These are phyloP conservation scores for Stagonosporopsis tanaceti DNA, from an alignment of 2,329 filamentous ascomycete genomes.

Conservation along the genomic window DNA sequence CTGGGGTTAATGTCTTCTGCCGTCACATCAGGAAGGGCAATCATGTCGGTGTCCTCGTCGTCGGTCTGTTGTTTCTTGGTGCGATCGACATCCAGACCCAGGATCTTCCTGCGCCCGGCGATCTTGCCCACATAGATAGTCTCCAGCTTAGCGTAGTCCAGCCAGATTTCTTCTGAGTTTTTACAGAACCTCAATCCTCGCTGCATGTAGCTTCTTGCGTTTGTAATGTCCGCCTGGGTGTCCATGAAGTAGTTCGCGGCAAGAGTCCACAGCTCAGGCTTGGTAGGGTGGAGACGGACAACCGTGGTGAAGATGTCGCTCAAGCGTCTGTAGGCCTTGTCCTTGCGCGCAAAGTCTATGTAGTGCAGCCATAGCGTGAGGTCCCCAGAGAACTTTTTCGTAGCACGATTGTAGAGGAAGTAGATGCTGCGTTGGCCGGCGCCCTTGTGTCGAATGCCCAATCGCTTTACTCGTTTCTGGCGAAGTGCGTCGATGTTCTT, in stretches of 20 bases:
- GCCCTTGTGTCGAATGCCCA: slow-evolving; percentile 76
- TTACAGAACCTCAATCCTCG: slow-evolving; percentile 90
- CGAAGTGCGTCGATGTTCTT: slow-evolving; percentile 76
- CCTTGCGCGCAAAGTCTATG: slow-evolving; percentile 77
- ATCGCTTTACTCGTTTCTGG: slow-evolving; percentile 80
- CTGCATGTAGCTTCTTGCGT: slow-evolving; percentile 85
- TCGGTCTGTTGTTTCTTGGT: slow-evolving; percentile 54
- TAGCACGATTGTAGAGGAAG: slow-evolving; percentile 86
- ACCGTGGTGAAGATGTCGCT: slow-evolving; percentile 70
- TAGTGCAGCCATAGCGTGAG: slow-evolving; percentile 88
- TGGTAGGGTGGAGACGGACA: slow-evolving; percentile 84
- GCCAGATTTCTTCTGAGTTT: slow-evolving; percentile 75
- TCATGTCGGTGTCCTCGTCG: slow-evolving; percentile 61
- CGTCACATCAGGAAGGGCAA: slow-evolving; percentile 66
- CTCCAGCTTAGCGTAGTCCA: slow-evolving; percentile 90
- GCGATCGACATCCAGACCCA: slow-evolving; percentile 65
- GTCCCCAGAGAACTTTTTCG: slow-evolving; percentile 83
- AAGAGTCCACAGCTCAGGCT: slow-evolving; percentile 83
- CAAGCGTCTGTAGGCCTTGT: slow-evolving; percentile 69
- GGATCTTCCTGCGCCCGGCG: slow-evolving; percentile 72
- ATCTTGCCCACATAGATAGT: slow-evolving; percentile 91
- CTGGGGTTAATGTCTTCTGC: slow-evolving; percentile 68
- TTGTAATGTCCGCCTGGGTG: slow-evolving; percentile 83
- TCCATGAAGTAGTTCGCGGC: slow-evolving; percentile 82
- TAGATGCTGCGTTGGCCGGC: slow-evolving; percentile 84